These are phyloP conservation scores for Prinsepia uniflora DNA, from an alignment of 306 rosid genomes.

Conservation along the genomic window DNA sequence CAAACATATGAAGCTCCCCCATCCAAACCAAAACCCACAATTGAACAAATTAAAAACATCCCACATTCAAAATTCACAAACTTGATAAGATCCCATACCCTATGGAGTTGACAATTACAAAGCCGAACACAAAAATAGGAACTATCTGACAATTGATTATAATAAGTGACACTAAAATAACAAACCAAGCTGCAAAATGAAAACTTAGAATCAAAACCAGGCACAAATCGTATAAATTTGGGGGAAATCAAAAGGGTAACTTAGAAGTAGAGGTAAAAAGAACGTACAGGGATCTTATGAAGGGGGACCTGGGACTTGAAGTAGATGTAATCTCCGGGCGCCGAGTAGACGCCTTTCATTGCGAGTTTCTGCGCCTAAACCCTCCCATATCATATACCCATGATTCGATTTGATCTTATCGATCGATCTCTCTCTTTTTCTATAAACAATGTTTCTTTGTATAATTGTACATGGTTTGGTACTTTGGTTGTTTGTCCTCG, in stretches of 20 bases:
- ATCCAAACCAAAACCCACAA: slow-evolving; percentile 1
- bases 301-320: slow-evolving; percentile 99
- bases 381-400: slow-evolving; percentile 28
- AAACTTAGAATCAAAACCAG: neutral
- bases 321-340: slow-evolving; percentile 96
- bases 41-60: neutral
- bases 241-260: slow-evolving; percentile 1
- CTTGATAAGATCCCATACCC: neutral
- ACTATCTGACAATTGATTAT: neutral
- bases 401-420: slow-evolving; percentile 22
- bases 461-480: neutral
- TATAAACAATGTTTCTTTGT: neutral
- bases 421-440: slow-evolving; percentile 9
- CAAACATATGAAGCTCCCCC: neutral
- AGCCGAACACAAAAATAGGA: neutral
- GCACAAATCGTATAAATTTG: too few relatives aligned
- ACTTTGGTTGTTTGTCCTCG: slow-evolving; percentile 11
- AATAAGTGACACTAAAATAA: neutral
- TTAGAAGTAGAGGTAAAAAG: slow-evolving; percentile 9
- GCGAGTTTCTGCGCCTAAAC: slow-evolving; percentile 30
- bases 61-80: neutral
- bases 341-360: slow-evolving; percentile 93
- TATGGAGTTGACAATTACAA: neutral
- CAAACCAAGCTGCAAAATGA: slow-evolving; percentile 4
- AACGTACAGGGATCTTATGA: slow-evolving; percentile 87